These are phyloP conservation scores for Nakazawaea ernobii DNA, from an alignment of 805 yeast species.

Conservation along the genomic window DNA sequence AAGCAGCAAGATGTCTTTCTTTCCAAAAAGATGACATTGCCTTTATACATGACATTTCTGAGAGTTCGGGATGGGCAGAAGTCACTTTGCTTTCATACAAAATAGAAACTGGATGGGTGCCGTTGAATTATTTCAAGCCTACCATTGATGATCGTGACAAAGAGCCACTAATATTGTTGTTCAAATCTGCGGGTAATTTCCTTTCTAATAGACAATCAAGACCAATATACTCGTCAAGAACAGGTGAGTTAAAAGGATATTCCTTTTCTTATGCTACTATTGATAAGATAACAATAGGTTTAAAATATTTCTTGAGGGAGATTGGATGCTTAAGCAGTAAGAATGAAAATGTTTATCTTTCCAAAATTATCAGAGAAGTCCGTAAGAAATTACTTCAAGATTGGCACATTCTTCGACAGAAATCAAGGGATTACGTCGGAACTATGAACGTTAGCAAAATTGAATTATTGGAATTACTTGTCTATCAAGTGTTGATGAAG, in stretches of 20 bases:
- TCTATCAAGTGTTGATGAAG: constrained; percentile 61
- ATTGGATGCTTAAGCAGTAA: constrained; percentile 75
- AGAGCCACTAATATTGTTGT: constrained; percentile 47
- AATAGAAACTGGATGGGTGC: constrained; percentile 76
- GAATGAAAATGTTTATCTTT: constrained; percentile 58
- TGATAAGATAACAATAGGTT: constrained; percentile 70
- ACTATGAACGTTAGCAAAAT: constrained; percentile 54
- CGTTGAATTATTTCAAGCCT: constrained; percentile 68
- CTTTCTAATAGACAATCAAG: constrained; percentile 58
- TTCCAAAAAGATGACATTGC: constrained; percentile 67
- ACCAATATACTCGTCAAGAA: constrained; percentile 25
- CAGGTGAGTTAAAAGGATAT: constrained; percentile 30
- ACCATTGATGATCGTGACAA: constrained; percentile 25
- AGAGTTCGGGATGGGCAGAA: constrained; percentile 79
- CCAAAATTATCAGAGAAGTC: constrained; percentile 54
- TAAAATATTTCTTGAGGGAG: constrained; percentile 52
- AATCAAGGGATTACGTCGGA: constrained; percentile 69
- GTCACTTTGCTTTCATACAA: constrained; percentile 58
- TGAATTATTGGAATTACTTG: constrained; percentile 55
- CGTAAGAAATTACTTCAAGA: constrained; percentile 70
- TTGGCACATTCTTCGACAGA: constrained; percentile 74
- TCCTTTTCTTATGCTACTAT: constrained; percentile 54
- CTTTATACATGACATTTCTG: constrained; percentile 72
- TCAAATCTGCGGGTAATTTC: constrained; percentile 62
- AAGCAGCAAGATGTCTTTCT: constrained; percentile 67